Evolutionary conservation across 73 alveolate genomes (phyloP).

Genomic region (Uronychia setigera): DNA sequence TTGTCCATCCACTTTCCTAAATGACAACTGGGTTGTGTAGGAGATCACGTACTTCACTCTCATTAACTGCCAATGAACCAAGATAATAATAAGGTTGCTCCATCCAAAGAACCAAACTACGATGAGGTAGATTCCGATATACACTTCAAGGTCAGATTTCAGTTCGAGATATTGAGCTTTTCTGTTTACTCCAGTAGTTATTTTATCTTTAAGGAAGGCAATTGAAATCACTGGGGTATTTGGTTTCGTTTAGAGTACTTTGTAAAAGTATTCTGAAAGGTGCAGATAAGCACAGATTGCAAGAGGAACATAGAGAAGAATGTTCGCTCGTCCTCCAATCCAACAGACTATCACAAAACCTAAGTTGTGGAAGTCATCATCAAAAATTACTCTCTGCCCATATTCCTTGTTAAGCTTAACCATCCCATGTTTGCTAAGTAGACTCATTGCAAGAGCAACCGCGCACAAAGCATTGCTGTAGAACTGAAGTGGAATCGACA

Average conservation of each 20-base stretch:
- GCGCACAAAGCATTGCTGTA: conserved; percentile 42
- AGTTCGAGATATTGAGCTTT: conserved; percentile 62
- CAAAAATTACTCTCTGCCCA: conserved; percentile 68
- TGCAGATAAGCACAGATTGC: conserved; percentile 57
- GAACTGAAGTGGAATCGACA: conserved; percentile 59
- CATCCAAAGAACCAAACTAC: conserved; percentile 75
- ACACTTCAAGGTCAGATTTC: conserved; percentile 74
- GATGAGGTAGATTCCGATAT: conserved; percentile 73
- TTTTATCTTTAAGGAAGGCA: conserved; percentile 33
- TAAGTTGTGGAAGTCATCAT: conserved; percentile 78
- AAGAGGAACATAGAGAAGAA: conserved; percentile 69
- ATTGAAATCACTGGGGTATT: conserved; percentile 34
- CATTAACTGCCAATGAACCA: conserved; percentile 81
- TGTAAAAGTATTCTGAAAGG: conserved; percentile 43
- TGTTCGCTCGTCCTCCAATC: conserved; percentile 54
- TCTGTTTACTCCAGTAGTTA: conserved; percentile 45
- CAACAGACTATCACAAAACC: conserved; percentile 46
- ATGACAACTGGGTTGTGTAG: conserved; percentile 29
- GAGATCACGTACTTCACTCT: conserved; percentile 69
- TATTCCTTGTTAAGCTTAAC: conserved; percentile 75
- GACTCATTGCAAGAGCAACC: conserved; percentile 43
- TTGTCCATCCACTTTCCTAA: conserved; percentile 32
- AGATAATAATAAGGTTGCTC: conserved; percentile 60
- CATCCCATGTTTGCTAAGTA: conserved; percentile 44
- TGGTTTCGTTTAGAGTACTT: conserved; percentile 19